These are phyloP conservation scores for Penicillium sclerotigenum DNA, from an alignment of 2,329 filamentous ascomycete species.

Conservation along the genomic window DNA sequence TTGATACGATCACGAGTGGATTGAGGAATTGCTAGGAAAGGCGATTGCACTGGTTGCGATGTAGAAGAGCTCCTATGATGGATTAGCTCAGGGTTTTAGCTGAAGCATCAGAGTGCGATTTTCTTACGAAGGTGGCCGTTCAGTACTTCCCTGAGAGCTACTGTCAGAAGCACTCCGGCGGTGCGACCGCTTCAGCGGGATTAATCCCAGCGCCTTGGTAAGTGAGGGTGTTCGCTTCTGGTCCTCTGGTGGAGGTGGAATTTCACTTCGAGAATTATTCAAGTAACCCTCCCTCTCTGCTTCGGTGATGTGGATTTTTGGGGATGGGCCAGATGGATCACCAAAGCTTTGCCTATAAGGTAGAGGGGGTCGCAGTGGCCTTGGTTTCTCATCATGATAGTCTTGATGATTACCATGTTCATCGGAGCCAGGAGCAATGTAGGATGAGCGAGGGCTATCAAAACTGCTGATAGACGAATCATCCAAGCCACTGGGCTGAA, in stretches of 20 bases:
- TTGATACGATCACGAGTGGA: conserved; percentile 25
- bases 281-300: conserved; percentile 23
- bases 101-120: not conserved
- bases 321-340: conserved; percentile 17
- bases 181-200: conserved; percentile 7
- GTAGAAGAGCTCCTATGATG: conserved; percentile 8
- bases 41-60: conserved; percentile 21
- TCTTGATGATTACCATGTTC: conserved; percentile 1
- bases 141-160: conserved; percentile 17
- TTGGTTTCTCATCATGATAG: not conserved
- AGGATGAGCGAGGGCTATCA: conserved; percentile 27
- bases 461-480: conserved; percentile 33
- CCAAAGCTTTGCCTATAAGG: conserved; percentile 27
- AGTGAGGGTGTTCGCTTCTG: conserved; percentile 10
- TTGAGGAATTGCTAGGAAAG: conserved; percentile 25
- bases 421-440: conserved; percentile 12
- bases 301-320: conserved; percentile 31
- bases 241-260: conserved; percentile 12
- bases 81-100: not conserved
- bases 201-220: conserved; percentile 9
- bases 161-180: conserved; percentile 14
- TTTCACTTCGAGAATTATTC: conserved; percentile 14
- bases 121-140: conserved; percentile 20
- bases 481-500: conserved; percentile 25
- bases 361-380: conserved; percentile 19